phyloP scores from a whole-genome alignment of 192 early-diverging fungal species.

The Dissophora globulifera region DNA sequence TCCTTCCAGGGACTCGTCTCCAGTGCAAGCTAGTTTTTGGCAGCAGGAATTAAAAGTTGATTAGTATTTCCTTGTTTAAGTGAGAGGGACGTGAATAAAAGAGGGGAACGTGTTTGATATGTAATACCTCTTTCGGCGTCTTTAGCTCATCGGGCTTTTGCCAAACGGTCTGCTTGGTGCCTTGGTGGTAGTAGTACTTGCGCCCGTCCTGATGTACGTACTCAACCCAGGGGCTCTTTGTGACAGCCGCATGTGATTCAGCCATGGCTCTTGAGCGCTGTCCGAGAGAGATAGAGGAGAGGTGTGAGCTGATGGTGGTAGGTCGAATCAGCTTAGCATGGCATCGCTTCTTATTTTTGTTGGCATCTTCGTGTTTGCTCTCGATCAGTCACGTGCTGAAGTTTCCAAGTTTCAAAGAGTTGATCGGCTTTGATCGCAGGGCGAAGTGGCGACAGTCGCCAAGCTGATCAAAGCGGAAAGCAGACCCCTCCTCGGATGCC shows the following conservation, averaged over 20 bases:
- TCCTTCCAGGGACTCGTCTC: slow-evolving; percentile 84
- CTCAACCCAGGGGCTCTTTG: slow-evolving; percentile 73
- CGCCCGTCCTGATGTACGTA: slow-evolving; percentile 84
- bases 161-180: slow-evolving; percentile 86
- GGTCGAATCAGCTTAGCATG: no score
- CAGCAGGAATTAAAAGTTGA: background rate
- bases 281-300: no score
- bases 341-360: no score
- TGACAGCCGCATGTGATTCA: slow-evolving; percentile 8
- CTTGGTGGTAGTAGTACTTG: slow-evolving; percentile 86
- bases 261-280: background rate
- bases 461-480: no score
- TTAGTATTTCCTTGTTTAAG: background rate
- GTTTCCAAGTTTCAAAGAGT: no score
- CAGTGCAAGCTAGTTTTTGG: slow-evolving; percentile 63
- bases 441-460: no score
- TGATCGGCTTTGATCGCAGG: no score
- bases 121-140: slow-evolving; percentile 72
- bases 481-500: no score
- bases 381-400: background rate
- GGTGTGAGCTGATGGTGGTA: no score
- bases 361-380: no score
- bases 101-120: background rate
- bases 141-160: slow-evolving; percentile 94
- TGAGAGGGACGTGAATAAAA: background rate